These are phyloP conservation scores for Phytophthora pistaciae DNA, from an alignment of 352 stramenopile species.

Conservation along the genomic window DNA sequence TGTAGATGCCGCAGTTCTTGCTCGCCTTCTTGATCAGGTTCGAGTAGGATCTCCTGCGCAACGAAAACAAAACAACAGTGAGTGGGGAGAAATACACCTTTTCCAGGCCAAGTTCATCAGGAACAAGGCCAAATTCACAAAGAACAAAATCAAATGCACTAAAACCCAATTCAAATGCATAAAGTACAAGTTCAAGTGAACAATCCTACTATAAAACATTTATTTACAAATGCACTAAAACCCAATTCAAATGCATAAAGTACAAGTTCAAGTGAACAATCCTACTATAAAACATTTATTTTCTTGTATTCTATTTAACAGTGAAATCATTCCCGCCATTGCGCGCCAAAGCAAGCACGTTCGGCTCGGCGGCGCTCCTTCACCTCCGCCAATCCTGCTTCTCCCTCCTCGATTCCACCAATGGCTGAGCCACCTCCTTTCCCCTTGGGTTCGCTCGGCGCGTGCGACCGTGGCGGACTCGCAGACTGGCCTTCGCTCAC, in stretches of 20 bases:
- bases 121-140: no score
- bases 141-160: no score
- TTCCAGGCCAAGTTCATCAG: no score
- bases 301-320: not conserved
- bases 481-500: not conserved
- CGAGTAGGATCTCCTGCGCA: slow-evolving; percentile 46
- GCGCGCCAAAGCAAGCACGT: not conserved
- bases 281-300: not conserved
- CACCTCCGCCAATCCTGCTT: slow-evolving; percentile 1
- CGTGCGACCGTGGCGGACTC: not conserved
- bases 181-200: no score
- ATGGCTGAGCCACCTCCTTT: not conserved
- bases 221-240: not conserved
- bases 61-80: not conserved
- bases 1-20: slow-evolving; percentile 42
- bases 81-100: slow-evolving; percentile 5
- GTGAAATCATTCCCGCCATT: not conserved
- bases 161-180: no score
- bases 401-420: not conserved
- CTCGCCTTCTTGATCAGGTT: slow-evolving; percentile 23
- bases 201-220: no score
- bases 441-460: not conserved
- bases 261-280: slow-evolving; percentile 3
- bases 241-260: not conserved
- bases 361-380: not conserved